A percentile compares a stretch with the other conserved stretches of the same genome.
Conservation (phyloP, 176 grass and related monocot genomes). For the Saccharum officinarum region DNA sequence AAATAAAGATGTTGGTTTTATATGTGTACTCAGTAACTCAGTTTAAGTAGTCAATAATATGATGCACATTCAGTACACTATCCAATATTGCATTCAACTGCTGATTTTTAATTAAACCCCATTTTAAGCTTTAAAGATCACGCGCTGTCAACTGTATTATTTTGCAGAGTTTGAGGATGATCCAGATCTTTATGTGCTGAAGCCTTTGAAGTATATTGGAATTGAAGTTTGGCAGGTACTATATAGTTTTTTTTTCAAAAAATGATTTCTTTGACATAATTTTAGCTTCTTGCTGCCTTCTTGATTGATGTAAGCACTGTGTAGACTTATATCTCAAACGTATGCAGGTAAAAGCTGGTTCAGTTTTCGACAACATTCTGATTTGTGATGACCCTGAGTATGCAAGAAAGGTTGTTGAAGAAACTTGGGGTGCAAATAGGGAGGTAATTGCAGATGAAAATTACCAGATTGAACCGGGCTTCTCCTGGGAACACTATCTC, state of each 20-base stretch:
- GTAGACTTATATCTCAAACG: not conserved
- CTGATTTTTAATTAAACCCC: conserved; percentile 14
- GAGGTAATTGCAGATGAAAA: conserved; percentile 53
- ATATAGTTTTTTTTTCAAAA: conserved; percentile 1
- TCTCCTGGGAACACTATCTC: not conserved
- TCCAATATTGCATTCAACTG: not conserved
- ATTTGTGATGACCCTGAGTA: conserved; percentile 97
- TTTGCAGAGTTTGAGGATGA: conserved; percentile 98
- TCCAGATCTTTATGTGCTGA: conserved; percentile 94
- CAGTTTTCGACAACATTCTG: conserved; percentile 92
- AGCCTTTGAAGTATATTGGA: conserved; percentile 85
- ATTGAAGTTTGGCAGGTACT: conserved; percentile 99
- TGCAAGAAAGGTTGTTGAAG: conserved; percentile 74
- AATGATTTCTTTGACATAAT: conserved; percentile 1
- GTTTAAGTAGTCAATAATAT: conserved; percentile 18
- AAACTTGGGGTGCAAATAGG: conserved; percentile 81
- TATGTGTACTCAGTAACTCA: not conserved
- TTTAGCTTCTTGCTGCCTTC: not conserved
- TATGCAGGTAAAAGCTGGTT: conserved; percentile 95
- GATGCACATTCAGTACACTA: not conserved
- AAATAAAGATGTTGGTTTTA: conserved; percentile 19
- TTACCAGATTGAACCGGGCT: not conserved
- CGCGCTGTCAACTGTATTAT: too few relatives aligned
- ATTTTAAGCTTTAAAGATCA: conserved; percentile 20
- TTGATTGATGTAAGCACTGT: not conserved